Evolutionary conservation across 2,329 filamentous ascomycete genomes (phyloP), one percentile per base, ranked within the genome.

Genomic region (Cordyceps pruinosa): DNA sequence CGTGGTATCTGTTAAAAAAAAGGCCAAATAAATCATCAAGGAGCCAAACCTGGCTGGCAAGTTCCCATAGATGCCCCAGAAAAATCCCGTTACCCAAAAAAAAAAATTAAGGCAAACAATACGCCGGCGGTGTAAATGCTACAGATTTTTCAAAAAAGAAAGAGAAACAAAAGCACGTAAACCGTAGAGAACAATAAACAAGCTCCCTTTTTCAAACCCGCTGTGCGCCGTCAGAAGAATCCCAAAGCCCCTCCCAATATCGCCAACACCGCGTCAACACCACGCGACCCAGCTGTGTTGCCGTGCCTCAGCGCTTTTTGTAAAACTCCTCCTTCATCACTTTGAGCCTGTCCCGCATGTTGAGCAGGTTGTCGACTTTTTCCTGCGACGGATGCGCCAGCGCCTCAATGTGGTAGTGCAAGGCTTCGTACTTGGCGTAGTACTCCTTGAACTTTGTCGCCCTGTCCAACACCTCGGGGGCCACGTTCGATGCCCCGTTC

Each of bases 311-410:
- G 21, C 19, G 32, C 77, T 74, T 61, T 69, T 70, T 37, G 63
- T 83, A 79, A 45, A 87, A 86, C 58, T 83, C 76, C 61, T 67
- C 72, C 74, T 86, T 86, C 77, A 86, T 77, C n/a, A 62, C 62
- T 61, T 77, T 73, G 48, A 87, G 69, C 34, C 77, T 73, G 28
- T 75, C 70, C 57, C 80, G 77, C 81, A 86, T 81, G 15, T 79
- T 75, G 30, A 78, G 63, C 46, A 86, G 66, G 48, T 78, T 68
- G 6, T 72, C 70, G 52, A 86, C 68, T 65, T 81, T 78, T 17
- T 77, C 72, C 58, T 76, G 71, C 0, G 77, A 75, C 3, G 83
- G 81, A 51, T 82, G 74, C 37, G 75, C 72, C 61, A 80, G 64
- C 6, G 68, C 74, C 19, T 72, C 70, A 58, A 87, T 75, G 68